Base-by-base conservation (phyloP, 2,329 filamentous ascomycete genomes). In the Hortaea sp. region DNA sequence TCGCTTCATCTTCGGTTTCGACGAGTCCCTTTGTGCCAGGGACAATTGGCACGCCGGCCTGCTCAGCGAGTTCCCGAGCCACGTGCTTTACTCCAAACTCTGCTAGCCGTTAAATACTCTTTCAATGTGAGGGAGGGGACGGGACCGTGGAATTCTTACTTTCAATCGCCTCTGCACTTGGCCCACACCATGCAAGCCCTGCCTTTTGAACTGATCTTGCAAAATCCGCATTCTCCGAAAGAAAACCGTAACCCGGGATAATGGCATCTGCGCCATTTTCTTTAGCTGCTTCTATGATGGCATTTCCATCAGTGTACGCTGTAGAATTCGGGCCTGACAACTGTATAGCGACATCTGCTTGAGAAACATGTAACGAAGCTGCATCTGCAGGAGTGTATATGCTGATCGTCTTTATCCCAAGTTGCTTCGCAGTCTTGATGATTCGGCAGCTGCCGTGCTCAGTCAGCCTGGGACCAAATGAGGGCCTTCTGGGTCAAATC, bases 201-300 rank as follows among this genome's bases (percentile, higher is more conserved):
- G 73, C 73, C 6, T 70, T 64, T 20, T 67, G 60, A 0, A 81
- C 74, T 0, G 67, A 63, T 20, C 67, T 59, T 0, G 81, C 79
- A 57, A 84, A 84, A 4, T 75, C 69, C 4, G 76, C 71, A 56
- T 82, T 81, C 48, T 84, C 81, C 0, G 75, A 76, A 1, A 85
- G 62, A 49, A 83, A 84, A 0, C 81, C 81, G 63, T 85, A 84
- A 1, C 81, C 81, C 0, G 81, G 81, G 42, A 81, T 78, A 11
- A 84, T 71, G 3, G 78, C 79, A 49, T 83, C 71, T 2, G 64
- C 75, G 2, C 64, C 57, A 10, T 70, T 64, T 3, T 66, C 58
- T 38, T 69, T 69, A 7, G 78, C 77, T n/a, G 80, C 69, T 4
- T 66, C 57, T 12, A 82, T 63, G 34, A 78, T 74, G 20, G 58